phyloP scores from a whole-genome alignment of 2,329 filamentous ascomycete genomes.

The Epichloe gansuensis region DNA sequence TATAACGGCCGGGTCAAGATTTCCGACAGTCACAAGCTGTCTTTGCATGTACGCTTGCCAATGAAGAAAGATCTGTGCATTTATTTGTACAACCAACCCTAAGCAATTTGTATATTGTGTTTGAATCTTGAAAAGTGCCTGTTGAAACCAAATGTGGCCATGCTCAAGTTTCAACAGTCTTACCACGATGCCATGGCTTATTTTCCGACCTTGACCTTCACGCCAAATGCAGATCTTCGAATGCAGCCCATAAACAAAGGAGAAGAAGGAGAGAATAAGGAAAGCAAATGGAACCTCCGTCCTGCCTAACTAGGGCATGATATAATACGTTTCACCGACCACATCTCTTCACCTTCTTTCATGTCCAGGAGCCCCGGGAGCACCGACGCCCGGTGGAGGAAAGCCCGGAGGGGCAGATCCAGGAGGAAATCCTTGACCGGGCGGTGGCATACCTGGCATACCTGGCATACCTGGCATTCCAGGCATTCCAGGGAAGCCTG shows the following conservation, averaged over 20 bases:
- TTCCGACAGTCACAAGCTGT: not conserved
- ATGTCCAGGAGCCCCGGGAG: conserved; percentile 22
- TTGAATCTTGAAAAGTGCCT: not conserved
- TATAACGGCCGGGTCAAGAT: not conserved
- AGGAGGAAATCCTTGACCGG: conserved; percentile 31
- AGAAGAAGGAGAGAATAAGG: not conserved
- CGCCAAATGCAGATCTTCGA: conserved; percentile 19
- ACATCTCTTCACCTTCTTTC: conserved; percentile 22
- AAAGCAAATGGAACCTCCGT: not conserved
- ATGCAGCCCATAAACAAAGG: conserved; percentile 12
- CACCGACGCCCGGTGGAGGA: not conserved
- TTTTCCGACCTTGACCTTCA: conserved; percentile 11
- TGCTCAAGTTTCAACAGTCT: not conserved
- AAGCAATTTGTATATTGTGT: too few relatives aligned
- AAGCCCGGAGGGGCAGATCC: conserved; percentile 19
- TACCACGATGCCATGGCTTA: not conserved
- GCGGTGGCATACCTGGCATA: conserved; percentile 25
- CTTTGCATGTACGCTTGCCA: not conserved
- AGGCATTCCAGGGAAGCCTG: conserved; percentile 18
- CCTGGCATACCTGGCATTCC: conserved; percentile 19
- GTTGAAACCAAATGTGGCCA: not conserved
- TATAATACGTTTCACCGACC: not conserved
- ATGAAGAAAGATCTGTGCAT: not conserved
- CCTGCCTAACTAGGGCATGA: not conserved
- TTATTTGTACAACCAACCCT: not conserved